Conservation (phyloP, 139 green algal species). For the Mychonastes homosphaera region DNA sequence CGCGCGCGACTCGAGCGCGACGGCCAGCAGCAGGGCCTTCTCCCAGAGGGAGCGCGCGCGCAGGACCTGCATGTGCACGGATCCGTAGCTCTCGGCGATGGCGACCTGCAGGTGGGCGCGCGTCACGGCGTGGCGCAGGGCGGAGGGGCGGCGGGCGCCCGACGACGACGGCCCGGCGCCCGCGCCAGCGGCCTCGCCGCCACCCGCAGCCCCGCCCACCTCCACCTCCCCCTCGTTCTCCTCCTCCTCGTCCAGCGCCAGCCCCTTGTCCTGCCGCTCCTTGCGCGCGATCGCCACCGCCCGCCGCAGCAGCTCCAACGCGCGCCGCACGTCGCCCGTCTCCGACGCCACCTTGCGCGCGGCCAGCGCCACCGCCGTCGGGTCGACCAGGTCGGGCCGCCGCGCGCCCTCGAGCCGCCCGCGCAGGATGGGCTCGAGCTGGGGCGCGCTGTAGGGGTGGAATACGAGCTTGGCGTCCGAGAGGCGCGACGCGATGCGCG, state of each 20-base stretch:
- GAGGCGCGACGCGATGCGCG: conserved; percentile 64
- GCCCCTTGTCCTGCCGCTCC: conserved; percentile 2
- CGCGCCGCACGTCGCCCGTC: conserved; percentile 52
- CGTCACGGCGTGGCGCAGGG: too few species aligned
- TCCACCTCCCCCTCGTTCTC: not conserved
- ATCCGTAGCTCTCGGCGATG: conserved; percentile 48
- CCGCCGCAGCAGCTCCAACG: conserved; percentile 53
- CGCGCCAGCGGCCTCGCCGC: conserved; percentile 5
- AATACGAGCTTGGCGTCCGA: conserved; percentile 58
- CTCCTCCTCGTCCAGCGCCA: conserved; percentile 3
- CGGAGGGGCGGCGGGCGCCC: not conserved
- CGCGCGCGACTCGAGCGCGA: conserved; percentile 54
- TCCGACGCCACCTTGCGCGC: conserved; percentile 46
- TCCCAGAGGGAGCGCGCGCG: conserved; percentile 30
- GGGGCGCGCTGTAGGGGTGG: conserved; percentile 57
- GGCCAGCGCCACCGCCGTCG: conserved; percentile 31
- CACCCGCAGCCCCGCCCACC: not conserved
- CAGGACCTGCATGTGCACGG: conserved; percentile 53
- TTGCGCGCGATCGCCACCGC: conserved; percentile 26
- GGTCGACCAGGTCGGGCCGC: conserved; percentile 23
- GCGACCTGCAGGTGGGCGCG: conserved; percentile 29
- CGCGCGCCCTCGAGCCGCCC: conserved; percentile 41
- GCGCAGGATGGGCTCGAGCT: conserved; percentile 67
- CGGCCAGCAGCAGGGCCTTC: conserved; percentile 50
- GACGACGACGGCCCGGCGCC: not conserved